Evolutionary conservation across 768 basidiomycete genomes (phyloP).

Genomic region (Pholiota microspora): DNA sequence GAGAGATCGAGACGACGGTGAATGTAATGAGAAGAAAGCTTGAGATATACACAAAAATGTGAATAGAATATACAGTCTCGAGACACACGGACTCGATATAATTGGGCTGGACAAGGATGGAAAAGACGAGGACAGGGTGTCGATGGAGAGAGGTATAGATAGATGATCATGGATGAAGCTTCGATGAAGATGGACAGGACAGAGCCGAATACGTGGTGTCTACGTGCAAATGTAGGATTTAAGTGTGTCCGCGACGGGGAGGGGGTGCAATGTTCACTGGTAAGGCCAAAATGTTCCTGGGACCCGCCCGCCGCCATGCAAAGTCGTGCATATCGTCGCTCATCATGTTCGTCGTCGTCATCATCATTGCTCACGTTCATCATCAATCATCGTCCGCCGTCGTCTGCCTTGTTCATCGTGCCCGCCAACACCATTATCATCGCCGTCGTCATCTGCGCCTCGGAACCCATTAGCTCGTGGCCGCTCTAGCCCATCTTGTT

Average conservation of each 20-base stretch:
- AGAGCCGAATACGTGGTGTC: neutral
- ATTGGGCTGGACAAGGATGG: no score
- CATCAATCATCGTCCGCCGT: neutral
- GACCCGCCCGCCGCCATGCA: neutral
- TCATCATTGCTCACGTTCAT: neutral
- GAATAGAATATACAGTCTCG: neutral
- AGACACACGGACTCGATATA: neutral
- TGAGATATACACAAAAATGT: conserved; percentile 1
- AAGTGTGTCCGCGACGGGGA: neutral
- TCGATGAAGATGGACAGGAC: neutral
- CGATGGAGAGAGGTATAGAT: neutral
- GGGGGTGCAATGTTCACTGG: conserved; percentile 3
- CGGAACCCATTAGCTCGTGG: neutral
- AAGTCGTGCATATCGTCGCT: neutral
- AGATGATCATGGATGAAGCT: neutral
- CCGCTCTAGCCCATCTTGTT: conserved; percentile 46
- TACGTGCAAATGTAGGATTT: neutral
- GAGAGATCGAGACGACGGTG: neutral
- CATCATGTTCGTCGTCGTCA: neutral
- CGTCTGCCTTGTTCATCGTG: neutral
- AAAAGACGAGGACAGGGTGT: neutral
- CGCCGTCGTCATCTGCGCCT: neutral
- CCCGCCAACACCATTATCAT: neutral
- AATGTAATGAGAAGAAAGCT: neutral
- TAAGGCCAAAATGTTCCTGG: neutral